Base-by-base conservation (phyloP, 2,329 filamentous ascomycete genomes). In the Zalaria obscura region DNA sequence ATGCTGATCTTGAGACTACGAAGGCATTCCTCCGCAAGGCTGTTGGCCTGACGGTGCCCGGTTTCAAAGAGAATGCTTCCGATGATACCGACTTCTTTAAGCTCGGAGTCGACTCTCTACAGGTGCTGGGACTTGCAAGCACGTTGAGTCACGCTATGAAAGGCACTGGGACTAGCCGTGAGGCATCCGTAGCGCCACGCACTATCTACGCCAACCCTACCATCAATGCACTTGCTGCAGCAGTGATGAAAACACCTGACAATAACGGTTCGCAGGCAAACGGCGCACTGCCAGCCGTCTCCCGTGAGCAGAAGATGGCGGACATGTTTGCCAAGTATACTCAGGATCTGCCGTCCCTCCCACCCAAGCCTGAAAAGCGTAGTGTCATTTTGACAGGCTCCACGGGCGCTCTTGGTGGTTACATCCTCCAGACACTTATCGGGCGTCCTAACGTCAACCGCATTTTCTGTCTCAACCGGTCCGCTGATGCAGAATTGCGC, bases 341-440 rank as follows among this genome's bases (percentile, higher is more conserved):
- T 3, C 44, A 46, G 3, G 44, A 46, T 26, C 43, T 55, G 3
- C 47, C 49, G 10, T 11, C 44, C 1, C 39, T 32, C 18, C 29
- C n/a, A 7, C 36, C 38, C 18, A 31, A 38, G 8, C 41, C 25
- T 26, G 40, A 48, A 4, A 45, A 47, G 36, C 49, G 52, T 34
- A 50, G 46, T 5, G 50, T 63, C 5, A 46, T 58, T 10, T 38
- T 63, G 9, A 62, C 60, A 3, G 59, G 60, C 2, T 55, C 53
- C 0, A 62, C 59, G 2, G 60, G 59, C 8, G 55, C 57, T 0
- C 48, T 62, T 1, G 59, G 60, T 2, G 55, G 50, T 26, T 58
- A 59, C 41, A 39, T 62, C 3, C 52, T 62, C 0, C 45, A 57
- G 10, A 43, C 43, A 9, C 44, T 61, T 2, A 50, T 62, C 3